Percentiles rank a stretch among this genome's conserved stretches.
Evolutionary conservation across 495 filamentous ascomycete species (phyloP).

Genomic region (Ramalina intermedia): DNA sequence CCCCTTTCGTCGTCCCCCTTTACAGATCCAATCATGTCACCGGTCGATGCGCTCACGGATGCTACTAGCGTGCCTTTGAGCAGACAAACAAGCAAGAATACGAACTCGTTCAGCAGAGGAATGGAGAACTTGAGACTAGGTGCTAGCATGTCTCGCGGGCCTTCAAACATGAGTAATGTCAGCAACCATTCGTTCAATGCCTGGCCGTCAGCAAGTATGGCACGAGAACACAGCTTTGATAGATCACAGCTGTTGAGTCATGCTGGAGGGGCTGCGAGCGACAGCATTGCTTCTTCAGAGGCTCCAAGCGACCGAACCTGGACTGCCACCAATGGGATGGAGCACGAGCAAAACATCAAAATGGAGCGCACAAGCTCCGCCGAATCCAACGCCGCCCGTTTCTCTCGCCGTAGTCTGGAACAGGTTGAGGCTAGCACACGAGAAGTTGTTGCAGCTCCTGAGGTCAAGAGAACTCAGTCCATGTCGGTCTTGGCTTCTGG

Average conservation of each 20-base stretch:
- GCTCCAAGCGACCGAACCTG: slow-evolving; percentile 14
- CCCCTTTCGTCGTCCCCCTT: slow-evolving; percentile 1
- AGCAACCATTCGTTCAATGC: background rate
- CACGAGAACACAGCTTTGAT: background rate
- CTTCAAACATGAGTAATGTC: background rate
- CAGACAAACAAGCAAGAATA: slow-evolving; percentile 27
- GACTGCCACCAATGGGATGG: too few species aligned
- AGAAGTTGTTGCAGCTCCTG: slow-evolving; percentile 25
- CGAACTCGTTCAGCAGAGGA: slow-evolving; percentile 28
- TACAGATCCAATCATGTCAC: slow-evolving; percentile 5
- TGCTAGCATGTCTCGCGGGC: slow-evolving; percentile 13
- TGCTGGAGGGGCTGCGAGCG: slow-evolving; percentile 2
- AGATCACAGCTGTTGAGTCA: slow-evolving; percentile 15
- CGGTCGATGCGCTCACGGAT: slow-evolving; percentile 2
- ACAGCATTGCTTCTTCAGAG: slow-evolving; percentile 22
- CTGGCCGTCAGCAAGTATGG: background rate
- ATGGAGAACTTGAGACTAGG: slow-evolving; percentile 32
- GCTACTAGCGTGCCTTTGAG: slow-evolving; percentile 24
- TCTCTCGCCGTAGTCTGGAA: slow-evolving; percentile 29
- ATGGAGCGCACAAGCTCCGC: slow-evolving; percentile 25
- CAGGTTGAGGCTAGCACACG: slow-evolving; percentile 28
- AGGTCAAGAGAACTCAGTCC: background rate
- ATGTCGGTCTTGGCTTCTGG: background rate
- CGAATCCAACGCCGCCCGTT: slow-evolving; percentile 24
- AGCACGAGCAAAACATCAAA: too few species aligned